Percentiles rank a stretch among this genome's conserved stretches.
phyloP scores from a whole-genome alignment of 148 eudicot species.

The Rhododendron mucronatum region DNA sequence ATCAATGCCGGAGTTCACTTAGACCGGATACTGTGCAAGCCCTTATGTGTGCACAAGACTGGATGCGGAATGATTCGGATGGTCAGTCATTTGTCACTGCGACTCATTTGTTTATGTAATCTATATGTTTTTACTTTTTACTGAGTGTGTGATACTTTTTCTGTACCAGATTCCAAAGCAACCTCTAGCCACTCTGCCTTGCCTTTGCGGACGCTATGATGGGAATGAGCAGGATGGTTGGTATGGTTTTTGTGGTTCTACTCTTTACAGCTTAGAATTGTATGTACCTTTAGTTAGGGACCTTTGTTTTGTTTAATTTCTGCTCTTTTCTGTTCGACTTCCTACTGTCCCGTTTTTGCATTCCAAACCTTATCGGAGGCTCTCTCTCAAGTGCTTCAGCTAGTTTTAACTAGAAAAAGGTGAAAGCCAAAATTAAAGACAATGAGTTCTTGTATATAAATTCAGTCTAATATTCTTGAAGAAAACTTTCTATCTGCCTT shows the following conservation, averaged over 20 bases:
- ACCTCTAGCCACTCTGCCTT: conserved; percentile 17
- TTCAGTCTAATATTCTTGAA: neutral
- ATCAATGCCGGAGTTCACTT: conserved; percentile 51
- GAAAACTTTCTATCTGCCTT: neutral
- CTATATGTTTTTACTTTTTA: neutral
- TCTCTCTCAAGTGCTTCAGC: neutral
- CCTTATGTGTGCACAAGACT: conserved; percentile 79
- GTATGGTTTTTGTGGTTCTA: conserved; percentile 5
- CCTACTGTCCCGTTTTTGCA: neutral
- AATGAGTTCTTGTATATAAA: neutral
- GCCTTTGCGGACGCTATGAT: conserved; percentile 14
- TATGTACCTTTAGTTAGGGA: neutral
- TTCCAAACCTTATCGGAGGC: neutral
- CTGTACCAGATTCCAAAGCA: conserved; percentile 17
- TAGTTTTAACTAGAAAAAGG: neutral
- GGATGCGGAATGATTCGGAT: conserved; percentile 43
- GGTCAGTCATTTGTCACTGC: conserved; percentile 21
- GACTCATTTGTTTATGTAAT: neutral
- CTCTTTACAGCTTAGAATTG: neutral
- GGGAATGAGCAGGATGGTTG: conserved; percentile 17
- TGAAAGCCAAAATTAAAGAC: neutral
- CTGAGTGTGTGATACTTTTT: neutral
- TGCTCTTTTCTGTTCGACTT: neutral
- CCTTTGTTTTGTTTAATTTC: neutral
- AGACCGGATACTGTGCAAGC: conserved; percentile 84